These are phyloP conservation scores for Vanrija sp. DNA, from an alignment of 1,284 basidiomycete genomes.

Conservation along the genomic window DNA sequence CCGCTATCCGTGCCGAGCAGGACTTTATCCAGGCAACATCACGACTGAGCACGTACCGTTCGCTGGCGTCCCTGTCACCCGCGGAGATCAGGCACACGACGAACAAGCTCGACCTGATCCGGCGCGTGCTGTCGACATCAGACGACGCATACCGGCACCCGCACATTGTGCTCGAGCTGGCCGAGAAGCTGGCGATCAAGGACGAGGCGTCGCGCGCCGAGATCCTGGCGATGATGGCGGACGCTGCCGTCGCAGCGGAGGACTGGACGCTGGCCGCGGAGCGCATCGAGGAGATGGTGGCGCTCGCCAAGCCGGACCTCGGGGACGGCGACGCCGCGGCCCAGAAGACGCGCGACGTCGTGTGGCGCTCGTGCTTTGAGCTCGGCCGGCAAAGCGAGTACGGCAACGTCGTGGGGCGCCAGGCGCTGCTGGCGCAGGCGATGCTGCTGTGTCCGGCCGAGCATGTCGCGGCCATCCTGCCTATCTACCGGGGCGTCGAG, in stretches of 20 bases:
- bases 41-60: slow-evolving; percentile 61
- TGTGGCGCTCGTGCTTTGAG: slow-evolving; percentile 34
- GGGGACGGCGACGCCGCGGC: slow-evolving; percentile 1
- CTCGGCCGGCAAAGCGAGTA: slow-evolving; percentile 76
- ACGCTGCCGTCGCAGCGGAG: slow-evolving; percentile 71
- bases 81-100: slow-evolving; percentile 85
- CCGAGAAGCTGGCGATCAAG: slow-evolving; percentile 76
- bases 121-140: slow-evolving; percentile 73
- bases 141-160: slow-evolving; percentile 81
- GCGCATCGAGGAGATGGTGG: slow-evolving; percentile 67
- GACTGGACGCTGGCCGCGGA: slow-evolving; percentile 72
- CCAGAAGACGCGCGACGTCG: slow-evolving; percentile 53
- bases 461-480: slow-evolving; percentile 66
- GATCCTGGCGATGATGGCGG: slow-evolving; percentile 79
- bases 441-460: slow-evolving; percentile 82
- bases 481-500: slow-evolving; percentile 61
- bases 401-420: slow-evolving; percentile 61
- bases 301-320: slow-evolving; percentile 50
- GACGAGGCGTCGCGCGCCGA: slow-evolving; percentile 72
- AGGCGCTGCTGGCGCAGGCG: slow-evolving; percentile 71
- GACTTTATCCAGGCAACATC: slow-evolving; percentile 90
- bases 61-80: slow-evolving; percentile 71
- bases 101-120: slow-evolving; percentile 72
- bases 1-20: slow-evolving; percentile 64
- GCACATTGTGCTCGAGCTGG: slow-evolving; percentile 81